Percentiles rank a stretch among this genome's conserved stretches.
phyloP scores from a whole-genome alignment of 2,329 filamentous ascomycete genomes.

The Trichoderma sp. region DNA sequence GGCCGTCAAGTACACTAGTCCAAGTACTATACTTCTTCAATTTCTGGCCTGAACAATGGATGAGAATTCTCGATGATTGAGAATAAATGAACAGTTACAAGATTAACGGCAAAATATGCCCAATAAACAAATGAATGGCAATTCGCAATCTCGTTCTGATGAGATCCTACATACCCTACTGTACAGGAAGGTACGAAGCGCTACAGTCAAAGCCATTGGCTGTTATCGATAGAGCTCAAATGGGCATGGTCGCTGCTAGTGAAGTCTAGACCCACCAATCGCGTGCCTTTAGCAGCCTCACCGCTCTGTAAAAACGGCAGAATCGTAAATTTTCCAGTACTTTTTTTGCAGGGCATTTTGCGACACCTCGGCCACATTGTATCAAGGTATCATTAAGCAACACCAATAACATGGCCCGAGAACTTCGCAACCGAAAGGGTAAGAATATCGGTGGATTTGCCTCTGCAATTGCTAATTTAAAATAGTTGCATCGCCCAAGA shows the following conservation, averaged over 20 bases:
- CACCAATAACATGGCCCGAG: conserved; percentile 47
- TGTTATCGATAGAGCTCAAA: conserved; percentile 13
- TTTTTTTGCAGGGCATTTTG: neutral
- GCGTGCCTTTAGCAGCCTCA: conserved; percentile 33
- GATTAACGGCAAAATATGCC: neutral
- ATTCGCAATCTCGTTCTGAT: neutral
- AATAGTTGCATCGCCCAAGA: conserved; percentile 36
- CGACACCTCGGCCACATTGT: neutral
- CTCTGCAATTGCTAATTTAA: conserved; percentile 26
- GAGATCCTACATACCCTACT: neutral
- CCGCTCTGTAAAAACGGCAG: conserved; percentile 40
- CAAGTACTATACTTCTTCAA: neutral
- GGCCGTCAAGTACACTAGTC: too few relatives aligned
- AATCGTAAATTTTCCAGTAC: conserved; percentile 42
- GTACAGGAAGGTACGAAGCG: too few relatives aligned
- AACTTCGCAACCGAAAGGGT: conserved; percentile 46
- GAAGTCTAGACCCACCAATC: conserved; percentile 16
- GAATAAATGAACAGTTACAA: too few relatives aligned
- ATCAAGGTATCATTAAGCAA: neutral
- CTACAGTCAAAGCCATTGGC: neutral
- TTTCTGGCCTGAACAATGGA: neutral
- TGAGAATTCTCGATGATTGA: too few relatives aligned
- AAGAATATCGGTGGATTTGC: conserved; percentile 17
- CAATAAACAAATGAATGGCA: neutral
- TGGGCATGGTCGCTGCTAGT: conserved; percentile 2